A percentile compares a stretch with the other conserved stretches of the same genome.
Evolutionary conservation across 805 yeast genomes (phyloP).

Genomic region (Yueomyces sinensis): DNA sequence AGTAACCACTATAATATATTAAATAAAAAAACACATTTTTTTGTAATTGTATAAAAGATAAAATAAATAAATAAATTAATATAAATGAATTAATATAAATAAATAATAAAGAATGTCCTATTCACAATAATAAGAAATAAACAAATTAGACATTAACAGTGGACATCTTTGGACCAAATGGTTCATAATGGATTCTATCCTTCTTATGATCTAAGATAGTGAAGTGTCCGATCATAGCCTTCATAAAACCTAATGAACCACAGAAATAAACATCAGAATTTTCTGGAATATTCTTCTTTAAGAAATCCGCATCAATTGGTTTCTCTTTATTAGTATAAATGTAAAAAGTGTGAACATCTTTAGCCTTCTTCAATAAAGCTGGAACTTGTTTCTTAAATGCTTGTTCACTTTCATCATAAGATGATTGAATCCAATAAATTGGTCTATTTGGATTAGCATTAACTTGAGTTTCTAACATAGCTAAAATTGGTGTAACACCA

Average conservation of each 20-base stretch:
- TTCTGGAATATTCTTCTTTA: conserved; percentile 13
- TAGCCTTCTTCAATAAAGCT: conserved; percentile 7
- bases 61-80: too few species aligned
- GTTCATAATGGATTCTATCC: conserved; percentile 21
- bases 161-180: conserved; percentile 25
- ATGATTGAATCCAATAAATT: conserved; percentile 21
- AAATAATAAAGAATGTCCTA: too few species aligned
- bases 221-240: conserved; percentile 13
- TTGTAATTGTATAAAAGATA: too few species aligned
- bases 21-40: too few species aligned
- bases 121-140: too few species aligned
- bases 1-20: too few species aligned
- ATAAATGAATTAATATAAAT: too few species aligned
- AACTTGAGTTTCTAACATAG: conserved; percentile 32
- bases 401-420: conserved; percentile 11
- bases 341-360: conserved; percentile 6
- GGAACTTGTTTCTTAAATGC: conserved; percentile 17
- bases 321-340: conserved; percentile 14
- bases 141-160: conserved; percentile 9
- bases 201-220: conserved; percentile 11
- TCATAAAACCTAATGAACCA: conserved; percentile 21
- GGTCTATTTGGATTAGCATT: conserved; percentile 18
- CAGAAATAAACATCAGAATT: conserved; percentile 22
- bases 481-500: conserved; percentile 52
- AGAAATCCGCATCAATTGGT: conserved; percentile 15